A percentile compares a stretch with the other conserved stretches of the same genome.
Conservation (phyloP, 306 rosid genomes). For the Abrus precatorius region DNA sequence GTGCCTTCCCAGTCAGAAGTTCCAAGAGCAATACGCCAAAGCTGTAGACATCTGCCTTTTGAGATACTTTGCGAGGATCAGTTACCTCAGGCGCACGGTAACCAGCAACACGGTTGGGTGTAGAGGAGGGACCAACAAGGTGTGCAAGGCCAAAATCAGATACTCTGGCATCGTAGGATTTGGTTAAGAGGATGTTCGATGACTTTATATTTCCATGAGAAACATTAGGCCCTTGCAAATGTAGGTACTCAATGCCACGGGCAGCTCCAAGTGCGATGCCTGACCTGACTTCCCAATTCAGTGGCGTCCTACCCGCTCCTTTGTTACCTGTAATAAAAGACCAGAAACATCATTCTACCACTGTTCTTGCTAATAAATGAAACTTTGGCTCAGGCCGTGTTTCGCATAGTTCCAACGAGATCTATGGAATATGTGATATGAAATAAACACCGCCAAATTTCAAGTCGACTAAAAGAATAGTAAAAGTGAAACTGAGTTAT, state of each 20-base stretch:
- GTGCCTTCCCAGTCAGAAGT: constrained; percentile 80
- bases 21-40: constrained; percentile 78
- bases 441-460: constrained; percentile 7
- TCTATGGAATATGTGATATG: background rate
- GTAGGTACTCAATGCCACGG: constrained; percentile 70
- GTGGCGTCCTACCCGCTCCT: constrained; percentile 74
- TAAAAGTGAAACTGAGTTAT: background rate
- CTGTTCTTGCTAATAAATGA: background rate
- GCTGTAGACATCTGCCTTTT: constrained; percentile 80
- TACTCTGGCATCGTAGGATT: constrained; percentile 67
- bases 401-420: constrained; percentile 11
- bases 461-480: background rate
- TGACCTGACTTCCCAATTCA: constrained; percentile 74
- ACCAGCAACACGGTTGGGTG: constrained; percentile 71
- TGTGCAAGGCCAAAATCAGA: constrained; percentile 80
- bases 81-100: constrained; percentile 82
- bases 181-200: constrained; percentile 70
- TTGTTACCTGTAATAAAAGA: constrained; percentile 61
- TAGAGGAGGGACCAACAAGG: constrained; percentile 68
- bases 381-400: background rate
- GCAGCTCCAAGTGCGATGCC: constrained; percentile 78
- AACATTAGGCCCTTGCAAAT: constrained; percentile 66
- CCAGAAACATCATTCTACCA: constrained; percentile 35
- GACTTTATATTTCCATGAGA: constrained; percentile 81
- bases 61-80: constrained; percentile 73